Conservation (phyloP, 2,329 filamentous ascomycete species). For the Domatiomyces globalis region DNA sequence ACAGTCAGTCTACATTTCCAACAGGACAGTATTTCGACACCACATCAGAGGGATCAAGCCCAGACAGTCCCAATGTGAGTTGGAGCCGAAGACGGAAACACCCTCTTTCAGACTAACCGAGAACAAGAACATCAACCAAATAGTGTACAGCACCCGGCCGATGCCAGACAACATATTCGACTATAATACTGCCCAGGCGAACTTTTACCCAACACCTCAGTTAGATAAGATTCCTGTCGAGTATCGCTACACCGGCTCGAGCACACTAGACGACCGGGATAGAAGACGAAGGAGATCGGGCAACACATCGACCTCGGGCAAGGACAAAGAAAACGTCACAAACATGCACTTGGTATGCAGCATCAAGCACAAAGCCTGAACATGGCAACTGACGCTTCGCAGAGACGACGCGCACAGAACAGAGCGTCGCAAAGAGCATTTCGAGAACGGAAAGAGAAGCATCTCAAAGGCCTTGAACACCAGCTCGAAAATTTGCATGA, state of each 20-base stretch:
- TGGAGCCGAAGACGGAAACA: no score
- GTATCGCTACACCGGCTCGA: constrained; percentile 16
- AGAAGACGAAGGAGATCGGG: constrained; percentile 14
- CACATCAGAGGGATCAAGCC: constrained; percentile 18
- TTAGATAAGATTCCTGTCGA: constrained; percentile 18
- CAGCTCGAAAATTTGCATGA: constrained; percentile 51
- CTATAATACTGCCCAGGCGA: constrained; percentile 11
- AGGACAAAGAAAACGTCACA: constrained; percentile 19
- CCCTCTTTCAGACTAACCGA: neutral
- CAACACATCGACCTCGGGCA: constrained; percentile 9
- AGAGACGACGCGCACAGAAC: constrained; percentile 95
- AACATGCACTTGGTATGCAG: constrained; percentile 21
- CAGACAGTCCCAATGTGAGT: constrained; percentile 18
- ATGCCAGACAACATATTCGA: constrained; percentile 16
- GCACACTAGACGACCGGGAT: constrained; percentile 17
- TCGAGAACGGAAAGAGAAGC: constrained; percentile 86
- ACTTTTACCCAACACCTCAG: constrained; percentile 7
- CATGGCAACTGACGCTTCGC: constrained; percentile 9
- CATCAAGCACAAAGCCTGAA: neutral
- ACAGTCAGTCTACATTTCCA: neutral
- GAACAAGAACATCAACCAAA: constrained; percentile 14
- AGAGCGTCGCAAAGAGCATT: constrained; percentile 85
- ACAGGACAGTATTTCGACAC: constrained; percentile 16
- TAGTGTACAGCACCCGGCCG: constrained; percentile 10
- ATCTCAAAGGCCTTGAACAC: constrained; percentile 68